phyloP scores from a whole-genome alignment of 495 filamentous ascomycete genomes.

The Hyaloscypha finlandica region DNA sequence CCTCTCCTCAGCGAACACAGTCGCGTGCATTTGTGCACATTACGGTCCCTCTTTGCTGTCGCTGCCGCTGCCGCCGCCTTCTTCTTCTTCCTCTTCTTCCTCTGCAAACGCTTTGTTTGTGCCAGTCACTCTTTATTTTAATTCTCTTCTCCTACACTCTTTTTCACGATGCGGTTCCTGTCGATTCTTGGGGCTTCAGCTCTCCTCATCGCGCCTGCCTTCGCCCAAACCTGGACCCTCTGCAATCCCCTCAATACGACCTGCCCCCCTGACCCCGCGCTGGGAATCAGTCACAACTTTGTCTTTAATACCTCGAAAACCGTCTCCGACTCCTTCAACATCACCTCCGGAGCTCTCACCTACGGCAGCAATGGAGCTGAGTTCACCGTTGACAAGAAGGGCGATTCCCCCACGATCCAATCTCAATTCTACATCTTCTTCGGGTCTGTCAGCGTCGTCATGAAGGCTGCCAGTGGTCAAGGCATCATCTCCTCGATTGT shows the following conservation, averaged over 20 bases:
- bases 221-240: constrained; percentile 62
- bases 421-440: constrained; percentile 79
- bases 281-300: constrained; percentile 57
- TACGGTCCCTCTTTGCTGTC: constrained; percentile 24
- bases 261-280: constrained; percentile 42
- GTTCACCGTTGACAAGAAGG: constrained; percentile 70
- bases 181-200: constrained; percentile 26
- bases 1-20: neutral
- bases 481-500: constrained; percentile 86
- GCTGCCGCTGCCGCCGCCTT: neutral
- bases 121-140: constrained; percentile 21
- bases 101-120: constrained; percentile 1
- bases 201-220: constrained; percentile 40
- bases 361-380: constrained; percentile 60
- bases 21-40: constrained; percentile 31
- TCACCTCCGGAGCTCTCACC: constrained; percentile 56
- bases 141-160: constrained; percentile 10
- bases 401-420: constrained; percentile 73
- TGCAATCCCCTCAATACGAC: constrained; percentile 66
- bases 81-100: neutral
- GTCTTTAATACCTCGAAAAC: constrained; percentile 66
- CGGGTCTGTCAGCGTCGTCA: constrained; percentile 66
- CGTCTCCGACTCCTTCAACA: constrained; percentile 58
- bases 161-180: constrained; percentile 25
- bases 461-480: constrained; percentile 71